A percentile compares a stretch with the other conserved stretches of the same genome.
These are phyloP conservation scores for Pseudogymnoascus sp. DNA, from an alignment of 2,329 filamentous ascomycete genomes.

Conservation along the genomic window DNA sequence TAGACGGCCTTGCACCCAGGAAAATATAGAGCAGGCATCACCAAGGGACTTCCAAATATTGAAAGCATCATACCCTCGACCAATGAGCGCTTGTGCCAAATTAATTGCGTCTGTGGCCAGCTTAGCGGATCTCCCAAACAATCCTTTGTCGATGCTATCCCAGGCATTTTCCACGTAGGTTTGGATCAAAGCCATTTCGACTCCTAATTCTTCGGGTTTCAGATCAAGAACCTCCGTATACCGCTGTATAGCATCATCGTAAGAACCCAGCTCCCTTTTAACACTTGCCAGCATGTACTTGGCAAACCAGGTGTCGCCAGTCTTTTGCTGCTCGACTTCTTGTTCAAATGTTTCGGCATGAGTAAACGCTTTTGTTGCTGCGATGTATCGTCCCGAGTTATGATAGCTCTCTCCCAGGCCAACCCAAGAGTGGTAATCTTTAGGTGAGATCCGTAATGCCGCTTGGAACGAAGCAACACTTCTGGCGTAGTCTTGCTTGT, in stretches of 20 bases:
- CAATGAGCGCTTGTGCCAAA: conserved; percentile 52
- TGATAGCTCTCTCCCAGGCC: conserved; percentile 97
- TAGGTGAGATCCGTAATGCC: conserved; percentile 71
- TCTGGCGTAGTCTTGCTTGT: conserved; percentile 81
- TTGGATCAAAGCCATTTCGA: conserved; percentile 79
- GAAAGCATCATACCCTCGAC: conserved; percentile 61
- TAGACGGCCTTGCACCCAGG: conserved; percentile 62
- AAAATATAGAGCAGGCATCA: conserved; percentile 80
- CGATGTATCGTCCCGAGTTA: conserved; percentile 84
- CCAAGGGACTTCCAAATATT: conserved; percentile 93
- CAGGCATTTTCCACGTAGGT: conserved; percentile 76
- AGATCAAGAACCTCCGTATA: conserved; percentile 65
- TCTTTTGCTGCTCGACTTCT: conserved; percentile 41
- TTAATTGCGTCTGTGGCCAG: conserved; percentile 61
- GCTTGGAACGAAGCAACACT: conserved; percentile 89
- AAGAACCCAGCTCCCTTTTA: conserved; percentile 83
- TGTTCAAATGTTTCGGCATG: conserved; percentile 72
- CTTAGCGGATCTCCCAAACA: conserved; percentile 74
- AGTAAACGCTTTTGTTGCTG: conserved; percentile 84
- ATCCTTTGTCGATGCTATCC: conserved; percentile 67
- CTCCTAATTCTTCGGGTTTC: conserved; percentile 70
- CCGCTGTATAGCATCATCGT: conserved; percentile 68
- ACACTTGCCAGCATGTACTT: conserved; percentile 96
- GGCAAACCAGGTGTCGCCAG: conserved; percentile 81
- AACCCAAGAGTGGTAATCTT: conserved; percentile 93